Evolutionary conservation across 345 rosid species (phyloP).

Genomic region (Arabis hirsuta): DNA sequence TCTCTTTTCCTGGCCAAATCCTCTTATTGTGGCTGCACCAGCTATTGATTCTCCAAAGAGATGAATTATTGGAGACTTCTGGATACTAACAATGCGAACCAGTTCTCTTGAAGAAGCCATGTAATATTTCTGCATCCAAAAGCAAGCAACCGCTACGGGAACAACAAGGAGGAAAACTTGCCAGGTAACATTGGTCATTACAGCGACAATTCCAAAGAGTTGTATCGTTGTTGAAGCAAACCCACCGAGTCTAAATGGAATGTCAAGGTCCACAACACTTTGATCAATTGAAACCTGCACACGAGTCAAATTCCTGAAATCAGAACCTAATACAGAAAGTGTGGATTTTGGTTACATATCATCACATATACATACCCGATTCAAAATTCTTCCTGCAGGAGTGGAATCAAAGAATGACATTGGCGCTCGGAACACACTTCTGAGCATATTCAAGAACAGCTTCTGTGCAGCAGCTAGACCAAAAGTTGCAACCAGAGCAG

Average conservation of each 20-base stretch:
- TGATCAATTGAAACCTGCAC: constrained; percentile 96
- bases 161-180: constrained; percentile 95
- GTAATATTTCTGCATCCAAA: constrained; percentile 99
- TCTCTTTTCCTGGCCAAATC: constrained; percentile 96
- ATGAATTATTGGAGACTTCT: constrained; percentile 96
- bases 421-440: constrained; percentile 92
- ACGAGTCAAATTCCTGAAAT: not conserved
- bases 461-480: constrained; percentile 99
- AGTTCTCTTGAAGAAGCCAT: constrained; percentile 99
- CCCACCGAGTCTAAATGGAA: constrained; percentile 98
- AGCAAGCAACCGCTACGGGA: constrained; percentile 97
- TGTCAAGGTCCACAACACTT: constrained; percentile 99
- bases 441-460: constrained; percentile 88
- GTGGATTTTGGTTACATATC: not conserved
- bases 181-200: constrained; percentile 97
- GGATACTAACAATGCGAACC: constrained; percentile 98
- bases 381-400: constrained; percentile 95
- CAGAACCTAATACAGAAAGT: constrained; percentile 4
- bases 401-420: constrained; percentile 99
- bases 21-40: constrained; percentile 99
- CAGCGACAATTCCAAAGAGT: constrained; percentile 92
- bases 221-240: constrained; percentile 99
- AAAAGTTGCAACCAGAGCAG: constrained; percentile 96
- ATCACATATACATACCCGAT: constrained; percentile 67
- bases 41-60: constrained; percentile 99